Evolutionary conservation across 2,329 filamentous ascomycete species (phyloP).

Genomic region (Cytospora paraplurivora): DNA sequence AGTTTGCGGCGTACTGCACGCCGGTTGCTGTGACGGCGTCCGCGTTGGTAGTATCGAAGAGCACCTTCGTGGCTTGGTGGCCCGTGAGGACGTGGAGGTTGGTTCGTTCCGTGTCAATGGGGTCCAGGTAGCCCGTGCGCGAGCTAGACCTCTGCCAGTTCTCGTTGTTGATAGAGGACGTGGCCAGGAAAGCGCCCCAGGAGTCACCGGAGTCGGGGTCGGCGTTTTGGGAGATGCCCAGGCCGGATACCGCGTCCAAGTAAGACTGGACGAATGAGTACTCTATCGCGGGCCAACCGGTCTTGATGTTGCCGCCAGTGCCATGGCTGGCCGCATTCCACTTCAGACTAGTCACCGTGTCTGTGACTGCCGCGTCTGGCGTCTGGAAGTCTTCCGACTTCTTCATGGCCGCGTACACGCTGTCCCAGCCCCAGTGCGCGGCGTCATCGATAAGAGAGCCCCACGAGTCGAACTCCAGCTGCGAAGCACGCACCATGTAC

Average conservation of each 20-base stretch:
- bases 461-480: slow-evolving; percentile 17
- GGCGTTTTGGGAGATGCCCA: slow-evolving; percentile 5
- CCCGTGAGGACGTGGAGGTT: slow-evolving; percentile 20
- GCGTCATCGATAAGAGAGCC: slow-evolving; percentile 16
- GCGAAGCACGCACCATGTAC: slow-evolving; percentile 19
- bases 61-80: slow-evolving; percentile 18
- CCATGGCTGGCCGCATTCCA: slow-evolving; percentile 19
- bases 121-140: slow-evolving; percentile 18
- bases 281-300: slow-evolving; percentile 10
- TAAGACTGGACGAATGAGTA: slow-evolving; percentile 17
- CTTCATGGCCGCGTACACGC: slow-evolving; percentile 22
- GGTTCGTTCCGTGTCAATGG: slow-evolving; percentile 4
- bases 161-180: slow-evolving; percentile 11
- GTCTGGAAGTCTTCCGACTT: slow-evolving; percentile 19
- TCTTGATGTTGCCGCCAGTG: slow-evolving; percentile 17
- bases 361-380: slow-evolving; percentile 9
- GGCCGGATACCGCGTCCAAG: slow-evolving; percentile 3
- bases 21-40: slow-evolving; percentile 14
- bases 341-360: slow-evolving; percentile 13
- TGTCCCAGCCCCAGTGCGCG: slow-evolving; percentile 18
- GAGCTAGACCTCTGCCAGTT: slow-evolving; percentile 22
- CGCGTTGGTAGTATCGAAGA: slow-evolving; percentile 9
- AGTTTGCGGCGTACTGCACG: slow-evolving; percentile 10
- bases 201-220: slow-evolving; percentile 16
- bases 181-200: slow-evolving; percentile 20